Evolutionary conservation across 2,329 filamentous ascomycete species (phyloP).

Genomic region (Fusarium buharicum): DNA sequence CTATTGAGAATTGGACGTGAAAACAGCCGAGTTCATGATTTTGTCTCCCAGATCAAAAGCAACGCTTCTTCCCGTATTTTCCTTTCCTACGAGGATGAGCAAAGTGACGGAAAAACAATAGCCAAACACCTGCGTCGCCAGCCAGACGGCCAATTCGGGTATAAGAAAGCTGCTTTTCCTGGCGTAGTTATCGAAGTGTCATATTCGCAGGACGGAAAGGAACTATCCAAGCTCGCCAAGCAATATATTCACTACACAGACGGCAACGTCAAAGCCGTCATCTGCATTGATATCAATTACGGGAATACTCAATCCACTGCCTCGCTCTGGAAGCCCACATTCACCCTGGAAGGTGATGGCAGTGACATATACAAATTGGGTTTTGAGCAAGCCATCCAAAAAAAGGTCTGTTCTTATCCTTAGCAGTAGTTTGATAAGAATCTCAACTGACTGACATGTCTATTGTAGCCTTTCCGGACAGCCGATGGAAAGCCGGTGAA

Average conservation of each 20-base stretch:
- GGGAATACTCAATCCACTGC: conserved; percentile 14
- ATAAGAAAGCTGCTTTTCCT: conserved; percentile 17
- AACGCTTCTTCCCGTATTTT: background rate
- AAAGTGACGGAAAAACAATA: background rate
- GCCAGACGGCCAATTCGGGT: conserved; percentile 31
- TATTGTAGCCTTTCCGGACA: conserved; percentile 8
- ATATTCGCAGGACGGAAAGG: conserved; percentile 32
- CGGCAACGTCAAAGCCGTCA: conserved; percentile 33
- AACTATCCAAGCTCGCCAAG: conserved; percentile 26
- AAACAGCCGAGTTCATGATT: background rate
- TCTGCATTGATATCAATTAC: conserved; percentile 33
- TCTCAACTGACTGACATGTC: background rate
- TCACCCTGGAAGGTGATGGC: background rate
- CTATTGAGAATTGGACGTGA: background rate
- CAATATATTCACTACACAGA: conserved; percentile 35
- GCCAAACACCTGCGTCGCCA: background rate
- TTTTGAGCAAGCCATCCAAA: background rate
- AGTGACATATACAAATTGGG: background rate
- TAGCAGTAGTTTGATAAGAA: background rate
- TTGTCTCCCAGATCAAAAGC: background rate
- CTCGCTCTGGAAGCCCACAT: conserved; percentile 17
- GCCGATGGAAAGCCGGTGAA: background rate
- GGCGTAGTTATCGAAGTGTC: conserved; percentile 34
- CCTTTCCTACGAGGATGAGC: background rate
- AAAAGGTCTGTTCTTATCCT: background rate